These are phyloP conservation scores for Solanum microdontum DNA, from an alignment of 257 asterid species.

Conservation along the genomic window DNA sequence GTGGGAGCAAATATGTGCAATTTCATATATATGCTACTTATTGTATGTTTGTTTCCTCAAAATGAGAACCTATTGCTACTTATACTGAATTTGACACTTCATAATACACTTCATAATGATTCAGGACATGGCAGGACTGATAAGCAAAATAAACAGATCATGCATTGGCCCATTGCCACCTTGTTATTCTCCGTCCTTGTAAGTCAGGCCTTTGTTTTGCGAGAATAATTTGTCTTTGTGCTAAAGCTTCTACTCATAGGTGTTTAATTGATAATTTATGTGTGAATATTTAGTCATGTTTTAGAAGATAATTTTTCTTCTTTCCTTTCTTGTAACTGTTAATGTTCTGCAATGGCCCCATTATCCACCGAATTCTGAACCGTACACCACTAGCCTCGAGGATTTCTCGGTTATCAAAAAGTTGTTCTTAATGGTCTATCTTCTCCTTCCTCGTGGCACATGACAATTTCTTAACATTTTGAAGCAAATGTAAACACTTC, in stretches of 20 bases:
- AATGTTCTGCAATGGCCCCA: neutral
- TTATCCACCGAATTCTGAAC: neutral
- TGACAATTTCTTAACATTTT: neutral
- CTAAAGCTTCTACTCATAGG: neutral
- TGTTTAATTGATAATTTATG: neutral
- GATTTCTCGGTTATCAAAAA: neutral
- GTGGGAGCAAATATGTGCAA: neutral
- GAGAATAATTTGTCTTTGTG: neutral
- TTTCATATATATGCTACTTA: neutral
- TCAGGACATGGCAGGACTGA: constrained; percentile 98
- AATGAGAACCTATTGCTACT: neutral
- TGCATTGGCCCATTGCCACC: constrained; percentile 96
- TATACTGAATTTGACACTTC: neutral
- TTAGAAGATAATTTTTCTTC: neutral
- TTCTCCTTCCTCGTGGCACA: neutral
- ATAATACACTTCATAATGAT: constrained; percentile 10
- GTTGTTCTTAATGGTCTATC: neutral
- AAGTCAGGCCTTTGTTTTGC: constrained; percentile 19
- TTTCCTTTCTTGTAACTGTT: neutral
- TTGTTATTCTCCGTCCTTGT: constrained; percentile 90
- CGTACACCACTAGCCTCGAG: neutral
- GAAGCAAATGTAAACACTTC: neutral
- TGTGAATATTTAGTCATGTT: neutral
- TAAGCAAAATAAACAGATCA: constrained; percentile 92
- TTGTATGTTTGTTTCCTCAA: neutral